phyloP scores from a whole-genome alignment of 257 asterid genomes.

The Solanum clarkiae region DNA sequence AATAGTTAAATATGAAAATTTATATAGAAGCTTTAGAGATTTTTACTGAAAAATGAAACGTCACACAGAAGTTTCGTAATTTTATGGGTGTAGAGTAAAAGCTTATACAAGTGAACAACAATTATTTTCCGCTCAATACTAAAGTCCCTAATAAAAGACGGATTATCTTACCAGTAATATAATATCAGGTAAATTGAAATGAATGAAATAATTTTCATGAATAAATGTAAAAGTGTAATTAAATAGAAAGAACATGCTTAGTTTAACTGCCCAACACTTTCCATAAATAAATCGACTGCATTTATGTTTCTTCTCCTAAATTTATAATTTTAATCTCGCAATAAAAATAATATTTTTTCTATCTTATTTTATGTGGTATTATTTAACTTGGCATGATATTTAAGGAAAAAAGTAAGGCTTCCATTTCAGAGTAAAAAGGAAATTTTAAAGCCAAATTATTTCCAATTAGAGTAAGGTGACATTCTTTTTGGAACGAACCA shows the following conservation, averaged over 20 bases:
- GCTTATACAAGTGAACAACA: background rate
- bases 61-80: background rate
- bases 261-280: background rate
- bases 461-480: too few species aligned
- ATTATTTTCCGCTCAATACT: background rate
- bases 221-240: too few species aligned
- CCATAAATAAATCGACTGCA: background rate
- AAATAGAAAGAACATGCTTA: background rate
- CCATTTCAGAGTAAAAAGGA: accelerated
- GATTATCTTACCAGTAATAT: background rate
- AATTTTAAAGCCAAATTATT: too few species aligned
- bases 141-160: background rate
- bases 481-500: too few species aligned
- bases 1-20: background rate
- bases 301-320: too few species aligned
- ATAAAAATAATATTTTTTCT: too few species aligned
- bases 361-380: too few species aligned
- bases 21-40: background rate
- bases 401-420: too few species aligned
- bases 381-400: too few species aligned
- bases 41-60: background rate
- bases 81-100: background rate
- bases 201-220: background rate
- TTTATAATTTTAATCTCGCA: too few species aligned
- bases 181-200: background rate